Base-by-base conservation (phyloP, 805 yeast genomes). In the Candida glaebosa region DNA sequence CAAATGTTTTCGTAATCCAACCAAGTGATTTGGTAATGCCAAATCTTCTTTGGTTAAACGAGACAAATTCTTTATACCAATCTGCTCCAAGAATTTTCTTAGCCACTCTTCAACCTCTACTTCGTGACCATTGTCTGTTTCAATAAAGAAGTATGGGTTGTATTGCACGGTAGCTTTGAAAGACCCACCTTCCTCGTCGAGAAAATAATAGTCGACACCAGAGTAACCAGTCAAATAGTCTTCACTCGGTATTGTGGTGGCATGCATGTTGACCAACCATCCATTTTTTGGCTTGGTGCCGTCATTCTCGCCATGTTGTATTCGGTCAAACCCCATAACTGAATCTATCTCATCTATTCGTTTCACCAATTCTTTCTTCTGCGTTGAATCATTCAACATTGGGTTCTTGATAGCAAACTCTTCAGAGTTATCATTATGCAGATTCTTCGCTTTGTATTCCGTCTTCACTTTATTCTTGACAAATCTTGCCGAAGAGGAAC, bases 121-220 rank as follows among this genome's bases (percentile, higher is more conserved):
- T 45, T 82, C 87, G 14, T 64, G 63, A 1, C 80, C 79, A 1
- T 76, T 76, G n/a, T 76, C 69, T 48, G 87, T 79, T 2, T 79
- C 72, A 8, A 93, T 65, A 39, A 84, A 77, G 55, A 93, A 86
- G 60, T 93, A 93, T 0, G 99, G 99, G 51, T 87, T 89, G 57
- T 78, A 87, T 43, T 76, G 84, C 10, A 87, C 63, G 1, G 96
- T 84, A 3, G 89, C 82, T 58, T 91, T 93, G 69, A 95, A 93
- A 34, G 86, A 80, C 5, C 97, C 99, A 37, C 99, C 99, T 59
- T 90, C 97, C 54, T 87, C 96, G 59, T 90, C 98, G 5, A 93
- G 64, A 52, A 95, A 93, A 58, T 95, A 95, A 61, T 84, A 89
- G 53, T 93, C 97, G 2, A 91, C 96, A 3, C 91, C 99, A 0